Evolutionary conservation across 768 basidiomycete genomes (phyloP), one percentile per base, ranked within the genome.

Genomic region (Coprinopsis cinerea): DNA sequence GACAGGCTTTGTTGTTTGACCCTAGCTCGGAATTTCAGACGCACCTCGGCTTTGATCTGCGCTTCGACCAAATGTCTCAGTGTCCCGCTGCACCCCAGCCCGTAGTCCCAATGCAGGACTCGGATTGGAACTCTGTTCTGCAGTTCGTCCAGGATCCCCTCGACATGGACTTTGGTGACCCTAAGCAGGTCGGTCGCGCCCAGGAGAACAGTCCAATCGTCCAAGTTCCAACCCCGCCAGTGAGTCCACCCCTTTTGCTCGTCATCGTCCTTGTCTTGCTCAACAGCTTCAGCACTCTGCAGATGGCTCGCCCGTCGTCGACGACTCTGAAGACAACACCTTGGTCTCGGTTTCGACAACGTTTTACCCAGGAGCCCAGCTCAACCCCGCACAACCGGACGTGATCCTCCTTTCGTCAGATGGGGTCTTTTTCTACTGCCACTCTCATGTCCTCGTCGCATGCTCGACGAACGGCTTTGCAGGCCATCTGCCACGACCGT

Each of bases 371-470:
- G 81, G 78, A 30, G 80, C 85, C 2, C 76, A 80, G 51, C 75
- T 76, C 53, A 70, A 77, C 28, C 57, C 76, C 0, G 61, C 74
- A n/a, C 71, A 73, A 1, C 79, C 85, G 1, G 84, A 92, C 61
- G 56, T 81, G 37, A 72, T 85, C 56, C 66, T 89, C 44, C 67
- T 89, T 48, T 82, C 87, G 2, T 74, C 80, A 24, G 90, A 92
- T 59, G 75, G 77, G 15, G 87, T 92, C 34, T 88, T 89, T 65
- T 92, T 92, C 74, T 91, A 91, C 59, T 83, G 83, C 4, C 87
- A 91, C 62, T 68, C 73, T 0, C 68, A 78, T 36, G 57, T 79
- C 45, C 68, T 92, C 36, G 71, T 85, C 27, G 59, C 65, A 2
- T 74, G 71, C 10, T 92, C 90, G 11, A 66, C 69, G 26, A 92